Base-by-base conservation (phyloP, 2,329 filamentous ascomycete species). In the Alternaria longipes region DNA sequence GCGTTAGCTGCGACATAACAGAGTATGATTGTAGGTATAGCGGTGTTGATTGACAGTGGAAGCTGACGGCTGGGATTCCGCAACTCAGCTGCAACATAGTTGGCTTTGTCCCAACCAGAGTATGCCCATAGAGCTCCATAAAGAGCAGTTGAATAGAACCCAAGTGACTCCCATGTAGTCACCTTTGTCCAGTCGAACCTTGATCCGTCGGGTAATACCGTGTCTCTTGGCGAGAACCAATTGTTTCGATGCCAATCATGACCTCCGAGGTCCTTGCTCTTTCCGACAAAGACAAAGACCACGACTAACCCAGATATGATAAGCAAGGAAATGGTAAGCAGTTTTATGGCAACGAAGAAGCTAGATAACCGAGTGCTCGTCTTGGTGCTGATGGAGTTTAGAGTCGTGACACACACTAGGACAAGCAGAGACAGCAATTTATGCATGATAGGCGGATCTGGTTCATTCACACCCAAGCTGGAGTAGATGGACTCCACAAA, bases 1-100 rank as follows among this genome's bases (percentile, higher is more conserved):
- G 86, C 82, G 64, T 90, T 90, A 0, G 87, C 84, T 0, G 84
- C 79, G 16, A 90, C 80, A 69, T 89, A 90, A 66, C 86, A 88
- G 0, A 85, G 50, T 0, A 89, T 84, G 40, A 89, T 88, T 0
- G 84, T 87, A 0, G 87, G 87, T 4, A 90, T 82, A 0, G 88
- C 86, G 0, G 84, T 85, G 72, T 89, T 88, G 69, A 90, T 87
- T 1, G 87, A 86, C 0, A 87, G 80, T 0, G 87, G 88, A 0
- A 90, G 81, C 69, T 79, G 76, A n/a, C 72, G 72, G 26, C 62
- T 69, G 2, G 77, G 76, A 38, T 77, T 67, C 1, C 66, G 65
- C 11, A 79, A 64, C 49, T 79, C 77, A 28, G 75, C 76, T 32
- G 78, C 76, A 6, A 80, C 74, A 53, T 79, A 79, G 50, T 79